Evolutionary conservation across 2,329 filamentous ascomycete species (phyloP), one percentile per base, ranked within the genome.

Genomic region (Penicillium thymicola): DNA sequence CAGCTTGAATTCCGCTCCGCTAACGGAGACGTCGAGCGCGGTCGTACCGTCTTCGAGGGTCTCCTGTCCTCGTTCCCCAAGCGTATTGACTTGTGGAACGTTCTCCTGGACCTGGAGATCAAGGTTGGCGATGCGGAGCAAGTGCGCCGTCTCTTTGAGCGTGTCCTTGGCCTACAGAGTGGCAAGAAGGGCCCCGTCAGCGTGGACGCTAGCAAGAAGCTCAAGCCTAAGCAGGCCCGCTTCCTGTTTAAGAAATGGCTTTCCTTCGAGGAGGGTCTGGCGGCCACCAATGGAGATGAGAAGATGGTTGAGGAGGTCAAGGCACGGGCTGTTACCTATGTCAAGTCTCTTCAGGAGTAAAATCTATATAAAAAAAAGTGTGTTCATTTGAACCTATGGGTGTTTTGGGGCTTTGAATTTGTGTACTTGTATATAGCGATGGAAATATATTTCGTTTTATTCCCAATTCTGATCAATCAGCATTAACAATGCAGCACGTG

Each of bases 191-290:
- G 68, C 8, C 58, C 60, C 23, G 61, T 67, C 49, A 60, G 60
- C 30, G 61, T 71, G n/a, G 70, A 70, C 23, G 63, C 65, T 13
- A 82, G 82, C 37, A 86, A 85, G 76, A 78, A 80, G 67, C 79
- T 96, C 65, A 96, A 96, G 81, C 84, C 89, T 40, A 87, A 90
- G 71, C 85, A 92, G 70, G 92, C 92, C 16, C 87, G 88, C 77
- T 88, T 86, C 70, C 90, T 96, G 80, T 99, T 97, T 77, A 90
- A 90, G 78, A 84, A 89, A 65, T 99, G 94, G 94, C 84, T 89
- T 55, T 85, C 89, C 64, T 97, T 91, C 84, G 94, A 99, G 79
- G 86, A 88, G 76, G 83, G 82, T 72, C 77, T 74, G 25, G 71
- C 66, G 21, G 64, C 65, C 32, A 65, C 63, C 16, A 71, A 72